Evolutionary conservation across 768 basidiomycete species (phyloP).

Genomic region (Lactarius sanguifluus): DNA sequence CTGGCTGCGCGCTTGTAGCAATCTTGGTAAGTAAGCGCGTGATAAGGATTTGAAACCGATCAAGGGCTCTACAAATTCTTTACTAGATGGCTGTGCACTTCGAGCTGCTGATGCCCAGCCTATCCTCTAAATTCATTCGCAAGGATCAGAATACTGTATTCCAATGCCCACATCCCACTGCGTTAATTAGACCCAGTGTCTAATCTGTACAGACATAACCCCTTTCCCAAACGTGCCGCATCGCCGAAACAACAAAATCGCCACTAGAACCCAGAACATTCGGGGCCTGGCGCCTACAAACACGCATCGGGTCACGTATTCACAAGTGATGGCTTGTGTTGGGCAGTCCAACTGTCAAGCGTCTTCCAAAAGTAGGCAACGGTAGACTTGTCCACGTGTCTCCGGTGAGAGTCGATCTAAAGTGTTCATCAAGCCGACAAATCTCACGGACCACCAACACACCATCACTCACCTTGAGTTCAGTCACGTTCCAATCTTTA

Average conservation of each 20-base stretch:
- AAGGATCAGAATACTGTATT: background rate
- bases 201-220: background rate
- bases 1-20: background rate
- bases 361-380: conserved; percentile 97
- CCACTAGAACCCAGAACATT: background rate
- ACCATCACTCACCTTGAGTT: conserved; percentile 65
- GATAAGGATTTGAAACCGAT: no score
- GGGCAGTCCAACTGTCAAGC: conserved; percentile 79
- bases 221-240: background rate
- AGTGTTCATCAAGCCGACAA: background rate
- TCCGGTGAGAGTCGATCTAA: conserved; percentile 85
- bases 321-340: conserved; percentile 79
- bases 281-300: background rate
- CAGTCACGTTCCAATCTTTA: conserved; percentile 96
- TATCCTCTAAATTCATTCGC: background rate
- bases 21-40: background rate
- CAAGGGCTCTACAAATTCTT: no score
- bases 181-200: background rate
- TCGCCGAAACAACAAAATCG: background rate
- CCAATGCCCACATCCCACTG: background rate
- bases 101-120: no score
- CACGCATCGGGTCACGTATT: conserved; percentile 35
- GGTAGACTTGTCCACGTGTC: conserved; percentile 92
- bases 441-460: background rate
- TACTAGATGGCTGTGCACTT: no score